A percentile compares a stretch with the other conserved stretches of the same genome.
phyloP scores from a whole-genome alignment of 768 basidiomycete genomes.

The Leccinum fibrillosum region DNA sequence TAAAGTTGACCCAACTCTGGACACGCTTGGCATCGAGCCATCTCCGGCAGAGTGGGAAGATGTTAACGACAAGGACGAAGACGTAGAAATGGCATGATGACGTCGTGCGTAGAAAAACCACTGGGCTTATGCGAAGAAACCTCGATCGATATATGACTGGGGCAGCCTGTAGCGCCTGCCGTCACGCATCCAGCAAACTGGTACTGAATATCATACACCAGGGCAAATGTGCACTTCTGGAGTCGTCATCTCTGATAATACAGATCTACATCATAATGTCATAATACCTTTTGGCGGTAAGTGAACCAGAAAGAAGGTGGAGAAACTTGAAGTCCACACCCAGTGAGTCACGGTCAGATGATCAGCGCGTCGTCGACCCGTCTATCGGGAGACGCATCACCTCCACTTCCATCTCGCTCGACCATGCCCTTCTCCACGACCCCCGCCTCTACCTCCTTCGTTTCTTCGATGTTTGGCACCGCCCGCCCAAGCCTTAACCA shows the following conservation, averaged over 20 bases:
- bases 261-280: neutral
- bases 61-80: conserved; percentile 35
- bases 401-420: conserved; percentile 1
- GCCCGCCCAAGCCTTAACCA: conserved; percentile 8
- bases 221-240: too few species aligned
- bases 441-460: conserved; percentile 14
- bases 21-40: conserved; percentile 60
- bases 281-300: neutral
- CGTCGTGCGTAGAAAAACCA: neutral
- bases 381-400: neutral
- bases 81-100: conserved; percentile 53
- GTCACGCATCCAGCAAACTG: too few species aligned
- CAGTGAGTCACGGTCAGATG: conserved; percentile 1
- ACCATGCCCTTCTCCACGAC: neutral
- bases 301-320: neutral
- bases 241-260: neutral
- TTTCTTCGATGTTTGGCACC: conserved; percentile 24
- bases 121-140: too few species aligned
- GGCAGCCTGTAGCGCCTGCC: too few species aligned
- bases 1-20: conserved; percentile 42
- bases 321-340: neutral
- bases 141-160: too few species aligned
- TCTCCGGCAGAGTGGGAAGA: conserved; percentile 37
- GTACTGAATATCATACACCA: too few species aligned
- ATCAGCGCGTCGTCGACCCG: conserved; percentile 1